These are phyloP conservation scores for Zymoseptoria ardabiliae DNA, from an alignment of 2,329 filamentous ascomycete genomes.

Conservation along the genomic window DNA sequence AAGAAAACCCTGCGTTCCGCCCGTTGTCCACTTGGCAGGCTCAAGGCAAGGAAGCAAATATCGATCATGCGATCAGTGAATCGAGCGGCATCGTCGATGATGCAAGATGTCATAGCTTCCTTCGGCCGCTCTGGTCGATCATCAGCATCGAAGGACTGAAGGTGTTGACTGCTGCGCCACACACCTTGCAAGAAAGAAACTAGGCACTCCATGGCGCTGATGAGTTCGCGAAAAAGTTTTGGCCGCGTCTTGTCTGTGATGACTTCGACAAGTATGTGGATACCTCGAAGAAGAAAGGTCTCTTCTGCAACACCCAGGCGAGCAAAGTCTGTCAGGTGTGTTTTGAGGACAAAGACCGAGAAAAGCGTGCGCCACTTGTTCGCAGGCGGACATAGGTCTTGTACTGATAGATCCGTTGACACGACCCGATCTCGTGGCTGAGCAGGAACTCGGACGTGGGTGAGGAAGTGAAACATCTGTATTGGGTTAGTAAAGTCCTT, in stretches of 20 bases:
- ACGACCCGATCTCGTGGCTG: slow-evolving; percentile 47
- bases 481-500: background rate
- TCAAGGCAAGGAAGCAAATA: slow-evolving; percentile 11
- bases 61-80: slow-evolving; percentile 18
- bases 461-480: slow-evolving; percentile 60
- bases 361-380: slow-evolving; percentile 64
- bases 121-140: slow-evolving; percentile 10
- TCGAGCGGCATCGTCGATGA: slow-evolving; percentile 17
- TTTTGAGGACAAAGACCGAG: slow-evolving; percentile 58
- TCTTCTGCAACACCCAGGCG: slow-evolving; percentile 23
- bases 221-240: slow-evolving; percentile 5
- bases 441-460: slow-evolving; percentile 40
- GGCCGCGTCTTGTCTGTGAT: slow-evolving; percentile 17
- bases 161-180: background rate
- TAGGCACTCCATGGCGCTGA: slow-evolving; percentile 15
- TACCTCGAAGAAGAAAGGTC: slow-evolving; percentile 22
- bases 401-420: slow-evolving; percentile 45
- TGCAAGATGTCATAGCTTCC: slow-evolving; percentile 6
- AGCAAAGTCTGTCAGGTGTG: slow-evolving; percentile 45
- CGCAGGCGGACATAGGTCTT: slow-evolving; percentile 58
- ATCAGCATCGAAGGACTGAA: slow-evolving; percentile 2
- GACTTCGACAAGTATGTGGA: slow-evolving; percentile 19
- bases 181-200: slow-evolving; percentile 22
- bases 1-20: slow-evolving; percentile 1
- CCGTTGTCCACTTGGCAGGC: background rate